Conservation (phyloP, 1,139 yeast genomes). For the Fermentozyma sake region DNA sequence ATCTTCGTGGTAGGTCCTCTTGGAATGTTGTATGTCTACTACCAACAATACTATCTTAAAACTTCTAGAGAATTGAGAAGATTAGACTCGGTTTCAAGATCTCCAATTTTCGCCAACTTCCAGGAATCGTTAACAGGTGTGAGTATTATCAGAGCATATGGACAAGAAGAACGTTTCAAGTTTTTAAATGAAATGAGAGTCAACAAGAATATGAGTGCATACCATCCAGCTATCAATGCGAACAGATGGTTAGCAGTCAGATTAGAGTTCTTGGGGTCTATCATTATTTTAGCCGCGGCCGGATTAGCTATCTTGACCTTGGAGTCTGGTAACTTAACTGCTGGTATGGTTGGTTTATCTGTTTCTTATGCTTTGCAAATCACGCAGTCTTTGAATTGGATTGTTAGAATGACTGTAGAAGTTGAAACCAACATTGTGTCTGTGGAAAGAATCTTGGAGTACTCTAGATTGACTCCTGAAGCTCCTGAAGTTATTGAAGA, state of each 20-base stretch:
- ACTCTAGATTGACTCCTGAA: constrained; percentile 69
- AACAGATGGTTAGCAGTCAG: constrained; percentile 97
- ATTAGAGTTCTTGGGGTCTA: constrained; percentile 83
- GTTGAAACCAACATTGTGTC: constrained; percentile 96
- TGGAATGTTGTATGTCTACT: constrained; percentile 66
- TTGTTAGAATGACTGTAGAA: constrained; percentile 96
- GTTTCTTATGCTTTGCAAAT: constrained; percentile 89
- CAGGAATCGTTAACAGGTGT: constrained; percentile 93
- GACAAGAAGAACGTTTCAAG: constrained; percentile 68
- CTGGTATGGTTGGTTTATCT: constrained; percentile 91
- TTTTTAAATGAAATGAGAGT: constrained; percentile 72
- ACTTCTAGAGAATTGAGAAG: constrained; percentile 95
- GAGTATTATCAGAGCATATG: constrained; percentile 83
- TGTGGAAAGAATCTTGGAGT: constrained; percentile 91
- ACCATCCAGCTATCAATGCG: constrained; percentile 88
- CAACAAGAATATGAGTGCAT: constrained; percentile 86
- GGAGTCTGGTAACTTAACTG: constrained; percentile 63
- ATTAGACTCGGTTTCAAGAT: constrained; percentile 85
- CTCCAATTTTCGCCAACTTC: constrained; percentile 95
- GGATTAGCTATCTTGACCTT: constrained; percentile 72
- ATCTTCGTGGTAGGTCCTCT: constrained; percentile 68
- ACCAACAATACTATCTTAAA: constrained; percentile 83
- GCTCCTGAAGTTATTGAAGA: constrained; percentile 74
- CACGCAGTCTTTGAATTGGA: constrained; percentile 94
- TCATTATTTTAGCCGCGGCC: constrained; percentile 82